A percentile compares a stretch with the other conserved stretches of the same genome.
Conservation (phyloP, 1,139 yeast genomes). For the Suhomyces bribrorum region DNA sequence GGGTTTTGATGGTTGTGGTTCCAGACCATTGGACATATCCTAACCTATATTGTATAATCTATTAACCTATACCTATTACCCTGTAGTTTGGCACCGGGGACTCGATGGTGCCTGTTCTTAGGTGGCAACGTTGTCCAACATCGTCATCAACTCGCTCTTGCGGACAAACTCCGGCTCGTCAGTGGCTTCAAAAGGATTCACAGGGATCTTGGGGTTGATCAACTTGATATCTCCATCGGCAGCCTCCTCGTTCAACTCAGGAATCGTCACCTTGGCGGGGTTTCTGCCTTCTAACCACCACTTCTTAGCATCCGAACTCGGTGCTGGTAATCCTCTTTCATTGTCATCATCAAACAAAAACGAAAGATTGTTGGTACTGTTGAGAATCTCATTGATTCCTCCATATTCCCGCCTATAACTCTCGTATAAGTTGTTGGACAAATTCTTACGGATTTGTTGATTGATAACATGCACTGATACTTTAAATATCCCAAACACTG, state of each 20-base stretch:
- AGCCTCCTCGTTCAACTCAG: slow-evolving; percentile 37
- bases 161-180: slow-evolving; percentile 39
- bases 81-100: no score
- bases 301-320: slow-evolving; percentile 75
- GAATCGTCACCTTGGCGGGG: slow-evolving; percentile 64
- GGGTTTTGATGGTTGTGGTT: no score
- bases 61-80: no score
- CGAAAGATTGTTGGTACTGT: slow-evolving; percentile 29
- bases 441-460: slow-evolving; percentile 55
- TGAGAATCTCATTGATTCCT: slow-evolving; percentile 44
- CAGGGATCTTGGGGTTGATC: slow-evolving; percentile 66
- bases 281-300: slow-evolving; percentile 93
- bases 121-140: slow-evolving; percentile 7
- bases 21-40: no score
- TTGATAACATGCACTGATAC: slow-evolving; percentile 72
- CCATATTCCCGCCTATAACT: slow-evolving; percentile 48
- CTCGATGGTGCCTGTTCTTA: no score
- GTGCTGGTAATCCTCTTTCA: slow-evolving; percentile 67
- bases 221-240: slow-evolving; percentile 36
- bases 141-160: slow-evolving; percentile 21
- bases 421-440: slow-evolving; percentile 63
- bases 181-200: slow-evolving; percentile 65
- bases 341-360: slow-evolving; percentile 29
- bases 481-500: slow-evolving; percentile 78
- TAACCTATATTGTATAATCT: no score